Percentiles rank a stretch among this genome's conserved stretches.
Evolutionary conservation across 177 flowering plant genomes (phyloP).

Genomic region (Vitis hybrid): DNA sequence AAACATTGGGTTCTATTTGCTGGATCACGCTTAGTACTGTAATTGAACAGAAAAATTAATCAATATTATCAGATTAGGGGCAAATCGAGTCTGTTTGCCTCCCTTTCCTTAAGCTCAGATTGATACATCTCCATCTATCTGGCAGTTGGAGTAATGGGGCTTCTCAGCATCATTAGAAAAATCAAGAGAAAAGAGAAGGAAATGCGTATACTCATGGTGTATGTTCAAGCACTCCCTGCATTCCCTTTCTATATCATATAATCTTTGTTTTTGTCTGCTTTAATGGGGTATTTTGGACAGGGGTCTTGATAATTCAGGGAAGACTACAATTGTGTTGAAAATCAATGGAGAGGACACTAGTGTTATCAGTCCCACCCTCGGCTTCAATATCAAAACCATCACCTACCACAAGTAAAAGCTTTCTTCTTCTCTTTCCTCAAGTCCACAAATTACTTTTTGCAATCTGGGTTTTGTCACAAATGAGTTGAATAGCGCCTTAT

Average conservation of each 20-base stretch:
- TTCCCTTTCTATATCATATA: background rate
- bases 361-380: constrained; percentile 92
- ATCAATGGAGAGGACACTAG: constrained; percentile 98
- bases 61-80: no score
- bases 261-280: background rate
- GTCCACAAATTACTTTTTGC: no score
- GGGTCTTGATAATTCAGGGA: constrained; percentile 97
- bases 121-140: no score
- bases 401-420: constrained; percentile 61
- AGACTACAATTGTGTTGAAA: constrained; percentile 88
- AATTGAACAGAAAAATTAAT: no score
- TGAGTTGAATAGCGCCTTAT: no score
- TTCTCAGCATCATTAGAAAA: constrained; percentile 89
- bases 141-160: constrained; percentile 49
- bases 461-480: constrained; percentile 4
- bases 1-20: no score
- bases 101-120: no score
- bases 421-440: background rate
- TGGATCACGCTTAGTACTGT: no score
- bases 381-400: constrained; percentile 97
- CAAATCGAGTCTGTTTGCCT: no score
- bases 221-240: constrained; percentile 23
- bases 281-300: constrained; percentile 29
- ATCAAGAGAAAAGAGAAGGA: constrained; percentile 94
- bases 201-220: constrained; percentile 99